These are phyloP conservation scores for Cicer pinnatifidum DNA, from an alignment of 306 rosid species.

Conservation along the genomic window DNA sequence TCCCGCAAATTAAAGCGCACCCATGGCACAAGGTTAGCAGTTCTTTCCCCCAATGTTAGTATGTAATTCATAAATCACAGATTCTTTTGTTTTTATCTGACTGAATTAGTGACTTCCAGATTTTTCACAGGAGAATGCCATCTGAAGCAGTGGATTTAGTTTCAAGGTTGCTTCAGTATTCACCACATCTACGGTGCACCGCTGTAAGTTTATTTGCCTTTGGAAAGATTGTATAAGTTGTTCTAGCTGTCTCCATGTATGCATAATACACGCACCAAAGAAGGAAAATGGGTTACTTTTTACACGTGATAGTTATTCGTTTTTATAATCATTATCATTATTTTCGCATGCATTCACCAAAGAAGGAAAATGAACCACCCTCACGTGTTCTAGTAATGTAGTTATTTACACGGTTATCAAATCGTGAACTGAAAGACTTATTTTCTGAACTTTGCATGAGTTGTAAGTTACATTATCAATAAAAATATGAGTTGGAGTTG, in stretches of 20 bases:
- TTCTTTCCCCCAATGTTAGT: neutral
- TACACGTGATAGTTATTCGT: neutral
- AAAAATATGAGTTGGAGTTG: too few species aligned
- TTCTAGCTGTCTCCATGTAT: too few species aligned
- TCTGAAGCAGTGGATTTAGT: constrained; percentile 89
- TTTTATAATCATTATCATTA: neutral
- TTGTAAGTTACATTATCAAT: too few species aligned
- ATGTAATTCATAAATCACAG: constrained; percentile 8
- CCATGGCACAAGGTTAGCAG: constrained; percentile 91
- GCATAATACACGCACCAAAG: neutral
- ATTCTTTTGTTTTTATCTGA: constrained; percentile 38
- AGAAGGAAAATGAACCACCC: neutral
- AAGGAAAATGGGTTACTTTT: neutral
- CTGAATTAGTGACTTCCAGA: constrained; percentile 49
- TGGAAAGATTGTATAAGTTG: too few species aligned
- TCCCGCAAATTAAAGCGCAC: constrained; percentile 95
- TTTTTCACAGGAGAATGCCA: constrained; percentile 88
- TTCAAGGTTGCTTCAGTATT: constrained; percentile 89
- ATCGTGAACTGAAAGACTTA: too few species aligned
- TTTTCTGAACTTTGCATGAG: too few species aligned
- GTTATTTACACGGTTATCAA: neutral
- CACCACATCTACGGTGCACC: constrained; percentile 90
- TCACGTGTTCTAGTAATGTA: neutral
- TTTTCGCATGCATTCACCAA: neutral
- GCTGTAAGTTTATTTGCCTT: constrained; percentile 57